Evolutionary conservation across 805 yeast genomes (phyloP).

Genomic region (Sungouiozyma ichnusensis): DNA sequence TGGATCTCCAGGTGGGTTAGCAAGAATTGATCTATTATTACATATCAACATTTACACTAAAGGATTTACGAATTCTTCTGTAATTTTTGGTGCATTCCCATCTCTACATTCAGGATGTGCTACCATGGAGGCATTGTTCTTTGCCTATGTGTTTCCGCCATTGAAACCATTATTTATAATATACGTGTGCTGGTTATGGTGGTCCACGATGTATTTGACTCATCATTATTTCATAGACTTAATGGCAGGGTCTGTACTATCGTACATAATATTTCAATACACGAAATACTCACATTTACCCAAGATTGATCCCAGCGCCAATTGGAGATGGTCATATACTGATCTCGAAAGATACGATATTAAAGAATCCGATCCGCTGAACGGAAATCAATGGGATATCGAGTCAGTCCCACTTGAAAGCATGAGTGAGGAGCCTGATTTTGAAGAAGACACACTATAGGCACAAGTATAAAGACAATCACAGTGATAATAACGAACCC

Average conservation of each 20-base stretch:
- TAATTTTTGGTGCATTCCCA: conserved; percentile 84
- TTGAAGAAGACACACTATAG: not conserved
- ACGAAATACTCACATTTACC: conserved; percentile 66
- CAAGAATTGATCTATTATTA: conserved; percentile 67
- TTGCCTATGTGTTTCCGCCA: conserved; percentile 72
- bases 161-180: conserved; percentile 52
- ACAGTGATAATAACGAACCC: too few species aligned
- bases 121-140: conserved; percentile 81
- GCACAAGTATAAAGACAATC: too few species aligned
- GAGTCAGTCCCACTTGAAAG: conserved; percentile 17
- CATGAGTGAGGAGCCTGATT: not conserved
- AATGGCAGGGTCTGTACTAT: conserved; percentile 77
- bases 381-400: conserved; percentile 18
- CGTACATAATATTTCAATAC: conserved; percentile 59
- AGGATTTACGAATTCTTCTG: conserved; percentile 75
- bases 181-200: conserved; percentile 90
- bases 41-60: conserved; percentile 78
- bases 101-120: conserved; percentile 93
- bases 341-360: conserved; percentile 29
- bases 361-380: conserved; percentile 29
- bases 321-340: conserved; percentile 61
- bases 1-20: conserved; percentile 93
- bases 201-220: conserved; percentile 94
- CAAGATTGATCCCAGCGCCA: conserved; percentile 36
- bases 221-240: conserved; percentile 93